Conservation (phyloP, 2,329 filamentous ascomycete species). For the Claviceps pusilla region DNA sequence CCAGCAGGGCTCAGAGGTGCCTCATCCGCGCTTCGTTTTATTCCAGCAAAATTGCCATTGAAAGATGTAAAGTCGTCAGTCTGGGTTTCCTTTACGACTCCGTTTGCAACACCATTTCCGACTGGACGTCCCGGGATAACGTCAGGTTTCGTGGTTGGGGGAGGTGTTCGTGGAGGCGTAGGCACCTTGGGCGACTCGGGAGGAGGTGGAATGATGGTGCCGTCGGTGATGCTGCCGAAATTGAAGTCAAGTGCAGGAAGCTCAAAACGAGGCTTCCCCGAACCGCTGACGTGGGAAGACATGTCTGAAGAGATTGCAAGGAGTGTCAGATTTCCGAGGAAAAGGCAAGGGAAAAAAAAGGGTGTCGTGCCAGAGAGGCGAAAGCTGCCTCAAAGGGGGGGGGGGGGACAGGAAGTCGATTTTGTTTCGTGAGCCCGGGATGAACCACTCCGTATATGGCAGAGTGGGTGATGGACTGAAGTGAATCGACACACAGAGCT, state of each 20-base stretch:
- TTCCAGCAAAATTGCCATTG: slow-evolving; percentile 29
- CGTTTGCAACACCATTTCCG: background rate
- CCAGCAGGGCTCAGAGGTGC: slow-evolving; percentile 35
- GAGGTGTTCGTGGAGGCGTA: slow-evolving; percentile 26
- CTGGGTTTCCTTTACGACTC: background rate
- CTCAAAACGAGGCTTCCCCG: slow-evolving; percentile 30
- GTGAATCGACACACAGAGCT: background rate
- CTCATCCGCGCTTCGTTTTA: slow-evolving; percentile 36
- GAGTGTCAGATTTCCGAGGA: background rate
- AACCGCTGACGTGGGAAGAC: slow-evolving; percentile 18
- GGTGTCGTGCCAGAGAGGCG: background rate
- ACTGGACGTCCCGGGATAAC: background rate
- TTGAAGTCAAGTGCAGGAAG: slow-evolving; percentile 44
- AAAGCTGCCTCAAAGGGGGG: background rate
- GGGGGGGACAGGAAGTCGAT: background rate
- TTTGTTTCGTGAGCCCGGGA: background rate
- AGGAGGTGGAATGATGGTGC: slow-evolving; percentile 45
- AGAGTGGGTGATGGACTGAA: background rate
- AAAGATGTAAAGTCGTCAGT: slow-evolving; percentile 5
- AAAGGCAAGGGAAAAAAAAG: background rate
- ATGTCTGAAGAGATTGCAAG: slow-evolving; percentile 9
- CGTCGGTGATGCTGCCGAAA: slow-evolving; percentile 44
- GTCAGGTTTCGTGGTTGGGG: slow-evolving; percentile 12
- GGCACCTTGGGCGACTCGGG: slow-evolving; percentile 38
- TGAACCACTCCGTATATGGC: background rate